A percentile compares a stretch with the other conserved stretches of the same genome.
Evolutionary conservation across 306 rosid genomes (phyloP).

Genomic region (Cicer cuneatum): DNA sequence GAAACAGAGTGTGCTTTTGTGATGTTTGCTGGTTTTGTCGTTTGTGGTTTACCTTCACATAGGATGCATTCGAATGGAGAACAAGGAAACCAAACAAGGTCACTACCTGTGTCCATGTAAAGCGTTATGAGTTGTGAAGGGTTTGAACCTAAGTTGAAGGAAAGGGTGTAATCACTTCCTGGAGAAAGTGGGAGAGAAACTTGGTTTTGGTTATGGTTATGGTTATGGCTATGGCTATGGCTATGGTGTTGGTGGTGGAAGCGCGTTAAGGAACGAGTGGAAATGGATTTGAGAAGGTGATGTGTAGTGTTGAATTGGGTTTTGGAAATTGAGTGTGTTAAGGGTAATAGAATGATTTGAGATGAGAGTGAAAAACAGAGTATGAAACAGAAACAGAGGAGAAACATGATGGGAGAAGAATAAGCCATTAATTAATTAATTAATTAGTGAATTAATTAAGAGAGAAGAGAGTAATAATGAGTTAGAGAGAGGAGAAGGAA

Average conservation of each 20-base stretch:
- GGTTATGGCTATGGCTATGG: slow-evolving; percentile 34
- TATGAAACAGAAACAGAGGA: slow-evolving; percentile 51
- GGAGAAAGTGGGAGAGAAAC: slow-evolving; percentile 85
- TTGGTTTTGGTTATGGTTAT: neutral
- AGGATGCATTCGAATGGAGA: slow-evolving; percentile 88
- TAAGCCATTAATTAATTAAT: slow-evolving; percentile 52
- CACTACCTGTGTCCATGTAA: slow-evolving; percentile 97
- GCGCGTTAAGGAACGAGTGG: slow-evolving; percentile 69
- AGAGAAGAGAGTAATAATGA: slow-evolving; percentile 12
- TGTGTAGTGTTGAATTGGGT: slow-evolving; percentile 72
- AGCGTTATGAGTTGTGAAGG: slow-evolving; percentile 71
- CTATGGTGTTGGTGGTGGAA: slow-evolving; percentile 57
- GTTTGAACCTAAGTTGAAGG: slow-evolving; percentile 62
- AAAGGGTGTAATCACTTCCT: slow-evolving; percentile 86
- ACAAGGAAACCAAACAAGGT: slow-evolving; percentile 96
- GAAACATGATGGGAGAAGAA: slow-evolving; percentile 48
- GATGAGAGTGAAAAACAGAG: slow-evolving; percentile 51
- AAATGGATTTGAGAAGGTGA: slow-evolving; percentile 73
- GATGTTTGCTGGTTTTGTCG: slow-evolving; percentile 52
- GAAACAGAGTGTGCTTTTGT: slow-evolving; percentile 53
- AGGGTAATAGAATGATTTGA: slow-evolving; percentile 56
- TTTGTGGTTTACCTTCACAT: slow-evolving; percentile 75
- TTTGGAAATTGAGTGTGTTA: slow-evolving; percentile 66
- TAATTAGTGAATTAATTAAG: neutral
- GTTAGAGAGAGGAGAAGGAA: slow-evolving; percentile 4